phyloP scores from a whole-genome alignment of 495 filamentous ascomycete genomes.

The Opeltia flavorubescens region DNA sequence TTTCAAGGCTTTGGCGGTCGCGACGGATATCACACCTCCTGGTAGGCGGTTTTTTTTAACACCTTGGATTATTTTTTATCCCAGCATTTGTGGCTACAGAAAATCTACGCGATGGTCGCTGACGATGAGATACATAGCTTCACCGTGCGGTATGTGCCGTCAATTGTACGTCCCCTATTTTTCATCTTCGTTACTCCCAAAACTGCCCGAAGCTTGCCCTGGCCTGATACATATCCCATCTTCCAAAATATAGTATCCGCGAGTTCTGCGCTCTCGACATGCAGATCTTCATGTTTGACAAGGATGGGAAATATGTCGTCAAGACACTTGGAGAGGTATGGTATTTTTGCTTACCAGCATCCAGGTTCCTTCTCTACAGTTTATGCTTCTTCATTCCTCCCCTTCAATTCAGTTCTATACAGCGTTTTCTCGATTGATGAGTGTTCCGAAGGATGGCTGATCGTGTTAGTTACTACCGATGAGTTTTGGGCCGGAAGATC shows the following conservation, averaged over 20 bases:
- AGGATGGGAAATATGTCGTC: slow-evolving; percentile 50
- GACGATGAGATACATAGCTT: slow-evolving; percentile 1
- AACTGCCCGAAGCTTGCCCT: slow-evolving; percentile 37
- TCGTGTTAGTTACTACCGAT: slow-evolving; percentile 10
- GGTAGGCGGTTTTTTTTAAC: slow-evolving; percentile 48
- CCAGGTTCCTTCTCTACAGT: background rate
- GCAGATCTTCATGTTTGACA: slow-evolving; percentile 89
- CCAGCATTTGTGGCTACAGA: background rate
- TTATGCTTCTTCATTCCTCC: background rate
- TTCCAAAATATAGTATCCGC: slow-evolving; percentile 41
- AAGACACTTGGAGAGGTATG: slow-evolving; percentile 58
- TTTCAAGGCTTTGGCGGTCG: slow-evolving; percentile 76
- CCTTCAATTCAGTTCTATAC: background rate
- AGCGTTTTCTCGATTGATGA: background rate
- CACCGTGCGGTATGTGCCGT: slow-evolving; percentile 39
- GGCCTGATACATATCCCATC: slow-evolving; percentile 29
- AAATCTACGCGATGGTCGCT: background rate
- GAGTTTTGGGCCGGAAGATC: slow-evolving; percentile 15
- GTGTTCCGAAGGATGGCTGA: background rate
- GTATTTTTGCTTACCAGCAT: background rate
- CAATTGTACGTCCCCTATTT: slow-evolving; percentile 24
- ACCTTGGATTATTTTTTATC: slow-evolving; percentile 21
- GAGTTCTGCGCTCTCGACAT: slow-evolving; percentile 56
- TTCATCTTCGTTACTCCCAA: background rate
- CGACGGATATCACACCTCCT: slow-evolving; percentile 63